Evolutionary conservation across 2,329 filamentous ascomycete species (phyloP).

Genomic region (Teratosphaeria epicoccoides): DNA sequence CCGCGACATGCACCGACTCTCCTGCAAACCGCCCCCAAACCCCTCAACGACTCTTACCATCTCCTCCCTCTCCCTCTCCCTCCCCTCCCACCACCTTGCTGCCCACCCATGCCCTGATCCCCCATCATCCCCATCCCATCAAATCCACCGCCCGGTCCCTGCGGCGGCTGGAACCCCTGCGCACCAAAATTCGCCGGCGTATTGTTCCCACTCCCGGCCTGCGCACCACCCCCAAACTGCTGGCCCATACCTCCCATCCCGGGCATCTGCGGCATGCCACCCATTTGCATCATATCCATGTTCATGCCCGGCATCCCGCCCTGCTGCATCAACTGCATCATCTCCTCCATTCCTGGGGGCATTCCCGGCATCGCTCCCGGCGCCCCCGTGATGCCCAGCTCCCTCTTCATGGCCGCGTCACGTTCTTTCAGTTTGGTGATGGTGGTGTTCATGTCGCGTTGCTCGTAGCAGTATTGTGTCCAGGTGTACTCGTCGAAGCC

Average conservation of each 20-base stretch:
- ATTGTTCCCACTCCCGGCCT: constrained; percentile 2
- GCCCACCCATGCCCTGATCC: constrained; percentile 7
- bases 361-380: constrained; percentile 30
- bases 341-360: constrained; percentile 41
- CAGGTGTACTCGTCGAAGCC: constrained; percentile 98
- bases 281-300: constrained; percentile 39
- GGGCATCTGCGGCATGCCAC: constrained; percentile 19
- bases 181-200: constrained; percentile 15
- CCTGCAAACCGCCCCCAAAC: constrained; percentile 12
- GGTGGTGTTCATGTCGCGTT: constrained; percentile 66
- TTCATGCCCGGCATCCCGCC: constrained; percentile 35
- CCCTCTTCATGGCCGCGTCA: constrained; percentile 49
- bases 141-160: constrained; percentile 8
- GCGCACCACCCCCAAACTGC: constrained; percentile 2
- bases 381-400: constrained; percentile 32
- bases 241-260: constrained; percentile 8
- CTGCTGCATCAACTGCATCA: constrained; percentile 48
- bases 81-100: constrained; percentile 20
- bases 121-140: constrained; percentile 5
- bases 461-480: constrained; percentile 86
- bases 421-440: constrained; percentile 70
- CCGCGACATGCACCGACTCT: not conserved
- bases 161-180: constrained; percentile 21
- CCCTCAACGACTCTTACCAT: constrained; percentile 18
- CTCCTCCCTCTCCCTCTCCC: constrained; percentile 20